Conservation (phyloP, 768 basidiomycete species). For the Kwoniella europaea region DNA sequence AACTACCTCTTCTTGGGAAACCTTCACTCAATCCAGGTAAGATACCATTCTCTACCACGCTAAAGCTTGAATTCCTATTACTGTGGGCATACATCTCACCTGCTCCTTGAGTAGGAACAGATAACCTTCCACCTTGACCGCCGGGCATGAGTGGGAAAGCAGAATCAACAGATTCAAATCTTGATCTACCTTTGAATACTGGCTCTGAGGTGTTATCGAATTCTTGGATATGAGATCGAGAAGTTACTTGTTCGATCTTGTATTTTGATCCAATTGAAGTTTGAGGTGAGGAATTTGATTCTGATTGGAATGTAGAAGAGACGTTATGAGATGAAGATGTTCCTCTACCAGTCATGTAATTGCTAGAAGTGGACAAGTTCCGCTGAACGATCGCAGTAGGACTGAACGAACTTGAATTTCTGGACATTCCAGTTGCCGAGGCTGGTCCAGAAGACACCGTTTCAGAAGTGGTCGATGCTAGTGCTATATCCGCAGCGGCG, state of each 20-base stretch:
- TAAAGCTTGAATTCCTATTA: background rate
- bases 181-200: slow-evolving; percentile 20
- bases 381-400: slow-evolving; percentile 7
- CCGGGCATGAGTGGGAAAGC: slow-evolving; percentile 30
- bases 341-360: background rate
- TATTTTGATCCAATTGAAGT: slow-evolving; percentile 2
- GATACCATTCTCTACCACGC: background rate
- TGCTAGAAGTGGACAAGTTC: background rate
- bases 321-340: background rate
- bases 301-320: background rate
- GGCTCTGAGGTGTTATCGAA: slow-evolving; percentile 4
- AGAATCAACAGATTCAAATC: slow-evolving; percentile 42
- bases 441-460: background rate
- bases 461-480: background rate
- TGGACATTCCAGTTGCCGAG: background rate
- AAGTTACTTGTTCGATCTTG: slow-evolving; percentile 20
- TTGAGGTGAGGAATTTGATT: slow-evolving; percentile 1
- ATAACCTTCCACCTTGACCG: slow-evolving; percentile 15
- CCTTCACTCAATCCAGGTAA: slow-evolving; percentile 6
- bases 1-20: slow-evolving; percentile 26
- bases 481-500: slow-evolving; percentile 7
- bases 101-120: slow-evolving; percentile 10
- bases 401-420: slow-evolving; percentile 23
- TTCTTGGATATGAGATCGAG: slow-evolving; percentile 16
- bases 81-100: slow-evolving; percentile 8